Base-by-base conservation (phyloP, 345 rosid genomes). In the Salix koriyanagi region DNA sequence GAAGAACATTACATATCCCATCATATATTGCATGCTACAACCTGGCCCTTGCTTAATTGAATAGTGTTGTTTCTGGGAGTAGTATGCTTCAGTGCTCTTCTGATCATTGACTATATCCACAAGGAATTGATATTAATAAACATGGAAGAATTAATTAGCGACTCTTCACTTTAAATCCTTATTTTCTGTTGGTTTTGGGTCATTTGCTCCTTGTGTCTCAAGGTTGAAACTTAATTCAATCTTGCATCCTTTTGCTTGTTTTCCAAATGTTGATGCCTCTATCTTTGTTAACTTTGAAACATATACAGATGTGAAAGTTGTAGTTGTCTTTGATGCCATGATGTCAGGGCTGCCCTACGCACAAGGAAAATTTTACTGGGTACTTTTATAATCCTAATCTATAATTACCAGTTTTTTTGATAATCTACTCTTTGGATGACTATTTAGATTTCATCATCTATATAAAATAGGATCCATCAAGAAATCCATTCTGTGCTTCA, bases 291-390 rank as follows among this genome's bases (percentile, higher is more conserved):
- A 64, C 74, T 71, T 70, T 73, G 61, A 75, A 77, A 75, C 66
- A 44, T 80, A 76, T 78, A 76, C 92, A 95, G 99, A 89, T 88
- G 94, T 92, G 75, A 95, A 95, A 84, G 97, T 92, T 77, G 99
- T 92, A 32, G 96, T 87, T 80, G 97, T 95, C 66, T 95, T 92
- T 89, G 99, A 95, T 82, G 99, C 99, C 46, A 84, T 88, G 89
- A 83, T 90, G 96, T 95, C 99, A 74, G 97, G 97, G 76, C 96
- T 95, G 42, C 92, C 92, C 93, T 61, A 87, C 96, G 30, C 92
- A 89, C 89, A 92, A 90, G 88, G 97, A 95, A 87, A 87, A 32
- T 76, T 95, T 91, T 85, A 79, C 73, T 1, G 87, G 97, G 99
- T 92, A 90, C 77, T 62, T 70, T 73, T 3, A 42, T 61, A 50